Base-by-base conservation (phyloP, 768 basidiomycete genomes). In the Austroboletus festivus region DNA sequence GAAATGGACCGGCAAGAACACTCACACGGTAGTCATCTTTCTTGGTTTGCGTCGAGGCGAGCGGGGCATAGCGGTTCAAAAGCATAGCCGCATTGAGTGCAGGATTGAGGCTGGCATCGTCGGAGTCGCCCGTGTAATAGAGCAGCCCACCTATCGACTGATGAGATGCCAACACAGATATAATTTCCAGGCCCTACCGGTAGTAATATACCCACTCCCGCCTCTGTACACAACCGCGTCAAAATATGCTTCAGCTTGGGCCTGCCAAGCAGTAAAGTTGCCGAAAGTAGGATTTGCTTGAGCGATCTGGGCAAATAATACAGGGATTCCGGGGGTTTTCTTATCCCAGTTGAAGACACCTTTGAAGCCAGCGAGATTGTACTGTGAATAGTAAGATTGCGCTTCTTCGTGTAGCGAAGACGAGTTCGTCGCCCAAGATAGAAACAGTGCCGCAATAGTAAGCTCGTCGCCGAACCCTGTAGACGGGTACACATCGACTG, bases 341-440 rank as follows among this genome's bases (percentile, higher is more conserved):
- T 81, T 79, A 61, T 93, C 93, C 93, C 93, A 97, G 63, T 93
- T 93, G 68, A 93, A 88, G 5, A 86, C 82, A 2, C 72, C 68
- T 38, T 82, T 68, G 28, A 75, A 69, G 1, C 73, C 72, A 3
- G 68, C 64, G 0, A 94, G 72, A 20, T 73, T 64, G 59, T 80
- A 87, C 26, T 78, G 68, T 10, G 68, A 59, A 63, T 83, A 92
- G 60, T 80, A 80, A 7, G 69, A 62, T 60, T 81, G 74, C 2
- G 89, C 89, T 50, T 88, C 78, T 19, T 73, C 61, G 58, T 83
- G 90, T 46, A 79, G 71, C 3, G 72, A 65, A 9, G 79, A 71
- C 1, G 80, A 80, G 47, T 85, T 82, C 24, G 77, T 81, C 2
- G 88, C 87, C 64, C 81, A 77, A 10, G 89, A 76, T 30, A 96